Percentiles rank a stretch among this genome's conserved stretches.
These are phyloP conservation scores for Epichloe brachyelytri DNA, from an alignment of 2,329 filamentous ascomycete species.

Conservation along the genomic window DNA sequence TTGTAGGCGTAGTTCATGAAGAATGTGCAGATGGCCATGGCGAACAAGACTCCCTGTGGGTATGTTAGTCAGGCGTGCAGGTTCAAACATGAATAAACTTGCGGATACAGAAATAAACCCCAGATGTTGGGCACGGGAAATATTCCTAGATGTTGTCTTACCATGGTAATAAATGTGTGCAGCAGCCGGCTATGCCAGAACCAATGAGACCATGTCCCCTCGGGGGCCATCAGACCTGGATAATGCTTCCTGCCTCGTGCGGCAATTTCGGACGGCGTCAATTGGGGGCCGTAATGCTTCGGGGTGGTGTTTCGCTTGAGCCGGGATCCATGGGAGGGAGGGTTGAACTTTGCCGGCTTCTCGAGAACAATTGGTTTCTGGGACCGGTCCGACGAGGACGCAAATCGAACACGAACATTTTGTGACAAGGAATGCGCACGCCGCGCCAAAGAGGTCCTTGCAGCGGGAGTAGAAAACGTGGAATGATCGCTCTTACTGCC, in stretches of 20 bases:
- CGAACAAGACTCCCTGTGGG: constrained; percentile 48
- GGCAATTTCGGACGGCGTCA: constrained; percentile 51
- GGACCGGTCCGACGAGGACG: constrained; percentile 13
- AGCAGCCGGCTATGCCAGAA: constrained; percentile 67
- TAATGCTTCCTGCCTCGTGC: constrained; percentile 61
- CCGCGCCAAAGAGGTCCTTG: constrained; percentile 43
- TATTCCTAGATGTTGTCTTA: constrained; percentile 26
- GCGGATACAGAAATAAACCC: neutral
- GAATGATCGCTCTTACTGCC: constrained; percentile 42
- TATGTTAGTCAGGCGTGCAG: neutral
- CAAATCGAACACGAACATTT: constrained; percentile 23
- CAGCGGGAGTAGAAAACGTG: constrained; percentile 55
- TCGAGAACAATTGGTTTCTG: constrained; percentile 60
- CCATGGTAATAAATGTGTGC: constrained; percentile 74
- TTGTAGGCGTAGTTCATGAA: constrained; percentile 65
- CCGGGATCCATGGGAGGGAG: constrained; percentile 73
- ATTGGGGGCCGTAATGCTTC: constrained; percentile 60
- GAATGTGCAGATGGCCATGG: constrained; percentile 60
- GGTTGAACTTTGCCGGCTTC: constrained; percentile 80
- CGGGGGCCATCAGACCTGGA: constrained; percentile 77
- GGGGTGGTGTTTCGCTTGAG: constrained; percentile 43
- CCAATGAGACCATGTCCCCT: constrained; percentile 71
- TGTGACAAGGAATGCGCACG: constrained; percentile 22
- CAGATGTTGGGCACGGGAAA: constrained; percentile 1
- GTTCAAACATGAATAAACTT: neutral